A percentile compares a stretch with the other conserved stretches of the same genome.
Evolutionary conservation across 495 filamentous ascomycete species (phyloP).

Genomic region (Penicillium desertorum): DNA sequence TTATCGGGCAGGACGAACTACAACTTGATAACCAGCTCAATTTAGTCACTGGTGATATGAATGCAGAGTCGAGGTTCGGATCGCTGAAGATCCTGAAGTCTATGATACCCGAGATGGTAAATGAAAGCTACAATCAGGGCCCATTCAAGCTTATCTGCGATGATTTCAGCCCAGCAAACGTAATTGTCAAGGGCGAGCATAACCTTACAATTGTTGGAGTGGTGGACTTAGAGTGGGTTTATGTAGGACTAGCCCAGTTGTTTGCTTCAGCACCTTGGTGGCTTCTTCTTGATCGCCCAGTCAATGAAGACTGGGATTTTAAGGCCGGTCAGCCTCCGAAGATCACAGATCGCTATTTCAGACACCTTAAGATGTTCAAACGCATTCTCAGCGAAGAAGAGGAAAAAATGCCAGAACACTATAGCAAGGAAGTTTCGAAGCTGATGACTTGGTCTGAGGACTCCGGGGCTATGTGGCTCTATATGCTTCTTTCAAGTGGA

Average conservation of each 20-base stretch:
- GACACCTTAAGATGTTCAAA: too few species aligned
- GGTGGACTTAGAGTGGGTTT: conserved; percentile 4
- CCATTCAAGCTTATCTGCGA: not conserved
- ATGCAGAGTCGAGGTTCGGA: too few species aligned
- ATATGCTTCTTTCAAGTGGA: too few species aligned
- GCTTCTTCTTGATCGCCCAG: conserved; percentile 2
- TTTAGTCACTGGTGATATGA: too few species aligned
- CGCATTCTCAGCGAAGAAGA: too few species aligned
- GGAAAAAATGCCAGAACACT: not conserved
- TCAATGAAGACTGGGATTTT: not conserved
- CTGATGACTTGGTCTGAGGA: not conserved
- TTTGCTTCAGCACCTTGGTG: conserved; percentile 1
- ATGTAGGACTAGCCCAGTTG: not conserved
- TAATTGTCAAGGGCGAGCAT: not conserved
- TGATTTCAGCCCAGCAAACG: conserved; percentile 4
- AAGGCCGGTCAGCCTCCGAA: too few species aligned
- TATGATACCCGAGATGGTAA: too few species aligned
- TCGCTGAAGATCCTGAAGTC: too few species aligned
- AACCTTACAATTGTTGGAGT: conserved; percentile 1
- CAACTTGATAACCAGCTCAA: too few species aligned
- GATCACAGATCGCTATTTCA: too few species aligned
- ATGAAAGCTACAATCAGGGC: too few species aligned
- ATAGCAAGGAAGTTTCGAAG: not conserved
- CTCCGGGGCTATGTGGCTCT: not conserved
- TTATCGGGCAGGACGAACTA: too few species aligned